These are phyloP conservation scores for Haematococcus lacustris DNA, from an alignment of 139 green algal species.

Conservation along the genomic window DNA sequence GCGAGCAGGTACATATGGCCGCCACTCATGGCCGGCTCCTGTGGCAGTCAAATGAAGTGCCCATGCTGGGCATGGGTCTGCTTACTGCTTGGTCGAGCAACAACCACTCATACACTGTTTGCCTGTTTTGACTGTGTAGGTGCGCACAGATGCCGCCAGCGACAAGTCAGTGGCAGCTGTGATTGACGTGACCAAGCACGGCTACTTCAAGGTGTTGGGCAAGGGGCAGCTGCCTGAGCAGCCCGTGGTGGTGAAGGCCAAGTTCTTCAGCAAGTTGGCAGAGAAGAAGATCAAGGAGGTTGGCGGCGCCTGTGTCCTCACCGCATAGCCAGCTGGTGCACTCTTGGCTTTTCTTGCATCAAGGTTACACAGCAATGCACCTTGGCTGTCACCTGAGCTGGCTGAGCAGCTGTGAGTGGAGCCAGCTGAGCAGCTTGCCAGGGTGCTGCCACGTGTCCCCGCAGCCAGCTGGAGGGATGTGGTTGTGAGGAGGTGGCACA, in stretches of 20 bases:
- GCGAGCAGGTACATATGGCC: conserved; percentile 58
- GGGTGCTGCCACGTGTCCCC: no score
- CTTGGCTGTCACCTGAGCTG: no score
- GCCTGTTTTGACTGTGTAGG: conserved; percentile 31
- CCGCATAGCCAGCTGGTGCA: conserved; percentile 44
- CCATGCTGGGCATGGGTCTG: no score
- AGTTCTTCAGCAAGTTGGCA: conserved; percentile 95
- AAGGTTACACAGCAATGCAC: no score
- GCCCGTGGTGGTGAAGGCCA: conserved; percentile 94
- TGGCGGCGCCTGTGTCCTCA: conserved; percentile 78
- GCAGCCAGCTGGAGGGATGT: no score
- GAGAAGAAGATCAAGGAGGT: conserved; percentile 98
- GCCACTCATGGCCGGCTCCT: neutral
- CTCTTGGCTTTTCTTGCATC: no score
- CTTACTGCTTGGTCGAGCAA: no score
- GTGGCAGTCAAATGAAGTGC: neutral
- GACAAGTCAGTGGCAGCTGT: conserved; percentile 71
- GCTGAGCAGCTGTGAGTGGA: no score
- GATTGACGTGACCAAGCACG: conserved; percentile 96
- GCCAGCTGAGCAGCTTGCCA: no score
- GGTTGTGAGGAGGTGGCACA: no score
- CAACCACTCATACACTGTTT: no score
- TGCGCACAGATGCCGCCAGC: conserved; percentile 62
- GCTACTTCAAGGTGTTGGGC: conserved; percentile 90
- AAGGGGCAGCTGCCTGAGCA: conserved; percentile 92